Evolutionary conservation across 768 basidiomycete species (phyloP).

Genomic region (Lentinula aciculospora): DNA sequence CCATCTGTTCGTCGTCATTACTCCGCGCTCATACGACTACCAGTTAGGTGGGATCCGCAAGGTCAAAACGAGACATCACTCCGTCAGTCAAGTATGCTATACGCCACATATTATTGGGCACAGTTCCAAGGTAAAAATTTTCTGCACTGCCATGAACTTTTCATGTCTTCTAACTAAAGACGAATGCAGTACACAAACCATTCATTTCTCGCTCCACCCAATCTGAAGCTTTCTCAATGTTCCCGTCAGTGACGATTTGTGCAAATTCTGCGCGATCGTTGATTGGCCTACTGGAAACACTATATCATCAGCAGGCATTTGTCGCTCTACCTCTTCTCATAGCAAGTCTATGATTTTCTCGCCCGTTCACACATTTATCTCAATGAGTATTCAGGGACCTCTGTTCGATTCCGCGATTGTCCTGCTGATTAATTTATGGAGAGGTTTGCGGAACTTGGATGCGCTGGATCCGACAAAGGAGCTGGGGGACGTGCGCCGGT

Average conservation of each 20-base stretch:
- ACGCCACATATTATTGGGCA: slow-evolving; percentile 39
- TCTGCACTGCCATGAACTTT: neutral
- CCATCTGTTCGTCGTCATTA: neutral
- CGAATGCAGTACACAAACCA: slow-evolving; percentile 13
- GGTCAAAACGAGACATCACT: slow-evolving; percentile 30
- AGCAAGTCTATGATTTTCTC: neutral
- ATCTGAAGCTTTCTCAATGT: slow-evolving; percentile 32
- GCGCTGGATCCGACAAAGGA: slow-evolving; percentile 36
- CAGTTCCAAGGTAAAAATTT: slow-evolving; percentile 16
- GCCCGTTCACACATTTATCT: neutral
- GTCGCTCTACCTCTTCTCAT: slow-evolving; percentile 9
- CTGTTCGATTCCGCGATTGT: slow-evolving; percentile 39
- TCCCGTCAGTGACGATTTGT: slow-evolving; percentile 46
- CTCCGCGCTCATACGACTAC: neutral
- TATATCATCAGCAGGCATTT: slow-evolving; percentile 19
- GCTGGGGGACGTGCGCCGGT: slow-evolving; percentile 47
- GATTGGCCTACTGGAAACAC: slow-evolving; percentile 47
- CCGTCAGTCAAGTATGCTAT: slow-evolving; percentile 43
- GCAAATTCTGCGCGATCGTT: slow-evolving; percentile 36
- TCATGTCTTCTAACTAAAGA: neutral
- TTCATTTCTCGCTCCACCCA: slow-evolving; percentile 19
- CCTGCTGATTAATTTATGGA: slow-evolving; percentile 44
- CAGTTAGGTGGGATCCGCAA: slow-evolving; percentile 38
- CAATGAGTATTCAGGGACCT: neutral
- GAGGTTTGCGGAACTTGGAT: slow-evolving; percentile 30